phyloP scores from a whole-genome alignment of 75 land plant genomes.

The Cupressus sempervirens region DNA sequence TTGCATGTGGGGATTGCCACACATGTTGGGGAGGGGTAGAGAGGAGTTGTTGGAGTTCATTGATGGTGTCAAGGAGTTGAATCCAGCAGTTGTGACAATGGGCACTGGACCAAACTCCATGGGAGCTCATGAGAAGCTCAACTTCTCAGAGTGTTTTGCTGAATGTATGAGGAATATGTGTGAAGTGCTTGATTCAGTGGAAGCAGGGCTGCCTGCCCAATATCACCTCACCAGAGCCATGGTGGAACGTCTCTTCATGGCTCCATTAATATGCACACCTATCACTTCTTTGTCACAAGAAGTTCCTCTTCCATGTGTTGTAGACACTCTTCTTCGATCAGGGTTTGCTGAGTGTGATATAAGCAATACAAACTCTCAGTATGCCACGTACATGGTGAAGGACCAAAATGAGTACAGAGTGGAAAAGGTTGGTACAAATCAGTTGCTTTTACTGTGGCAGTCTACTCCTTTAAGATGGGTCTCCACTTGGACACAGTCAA shows the following conservation, averaged over 20 bases:
- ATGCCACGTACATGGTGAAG: neutral
- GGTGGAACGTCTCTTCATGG: slow-evolving; percentile 55
- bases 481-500: neutral
- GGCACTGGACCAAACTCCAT: neutral
- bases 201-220: slow-evolving; percentile 49
- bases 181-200: slow-evolving; percentile 59
- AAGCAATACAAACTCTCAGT: neutral
- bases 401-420: neutral
- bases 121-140: slow-evolving; percentile 19
- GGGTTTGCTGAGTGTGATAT: neutral
- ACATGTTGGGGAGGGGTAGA: neutral
- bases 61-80: neutral
- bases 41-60: neutral
- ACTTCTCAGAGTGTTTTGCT: slow-evolving; percentile 25
- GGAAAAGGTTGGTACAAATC: neutral
- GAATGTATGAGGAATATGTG: slow-evolving; percentile 53
- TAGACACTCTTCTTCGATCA: too few species aligned
- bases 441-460: neutral
- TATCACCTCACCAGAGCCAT: slow-evolving; percentile 23
- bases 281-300: slow-evolving; percentile 3
- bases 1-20: slow-evolving; percentile 2
- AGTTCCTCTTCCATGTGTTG: too few species aligned
- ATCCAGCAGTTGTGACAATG: neutral
- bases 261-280: slow-evolving; percentile 35
- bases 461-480: neutral